These are phyloP conservation scores for Paecilomyces variotii DNA, from an alignment of 2,329 filamentous ascomycete species.

Conservation along the genomic window DNA sequence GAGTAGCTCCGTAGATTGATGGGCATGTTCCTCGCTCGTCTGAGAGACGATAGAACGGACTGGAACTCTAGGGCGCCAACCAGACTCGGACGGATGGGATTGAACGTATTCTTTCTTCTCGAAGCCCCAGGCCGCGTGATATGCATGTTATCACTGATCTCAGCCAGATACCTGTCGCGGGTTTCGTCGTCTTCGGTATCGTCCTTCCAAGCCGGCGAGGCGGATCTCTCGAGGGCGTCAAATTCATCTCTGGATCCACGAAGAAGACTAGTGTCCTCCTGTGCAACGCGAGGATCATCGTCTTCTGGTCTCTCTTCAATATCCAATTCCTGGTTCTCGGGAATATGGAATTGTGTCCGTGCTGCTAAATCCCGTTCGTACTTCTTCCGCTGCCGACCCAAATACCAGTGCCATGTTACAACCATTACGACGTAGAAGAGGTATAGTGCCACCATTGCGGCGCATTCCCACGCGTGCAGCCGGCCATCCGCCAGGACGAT, in stretches of 20 bases:
- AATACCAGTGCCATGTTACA: constrained; percentile 85
- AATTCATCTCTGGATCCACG: constrained; percentile 56
- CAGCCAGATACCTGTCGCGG: constrained; percentile 58
- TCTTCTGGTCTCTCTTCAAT: constrained; percentile 48
- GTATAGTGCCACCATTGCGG: constrained; percentile 85
- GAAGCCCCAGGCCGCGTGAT: constrained; percentile 60
- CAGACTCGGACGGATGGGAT: constrained; percentile 82
- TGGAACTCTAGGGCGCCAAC: constrained; percentile 91
- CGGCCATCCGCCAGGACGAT: constrained; percentile 77
- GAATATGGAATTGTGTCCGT: constrained; percentile 63
- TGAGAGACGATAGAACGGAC: constrained; percentile 78
- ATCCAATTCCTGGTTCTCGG: constrained; percentile 52
- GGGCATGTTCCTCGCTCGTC: constrained; percentile 68
- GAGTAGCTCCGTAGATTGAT: constrained; percentile 64
- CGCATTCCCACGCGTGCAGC: constrained; percentile 82
- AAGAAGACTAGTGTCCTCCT: constrained; percentile 37
- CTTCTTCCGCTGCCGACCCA: constrained; percentile 54
- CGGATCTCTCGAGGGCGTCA: constrained; percentile 50
- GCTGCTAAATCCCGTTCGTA: constrained; percentile 62
- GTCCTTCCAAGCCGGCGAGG: constrained; percentile 38
- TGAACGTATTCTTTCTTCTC: constrained; percentile 64
- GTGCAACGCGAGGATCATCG: constrained; percentile 43
- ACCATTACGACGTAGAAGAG: constrained; percentile 82
- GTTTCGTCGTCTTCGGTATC: constrained; percentile 49
- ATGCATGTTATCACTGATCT: constrained; percentile 90